Evolutionary conservation across 2,329 filamentous ascomycete genomes (phyloP), one percentile per base, ranked within the genome.

Genomic region (Fusarium buxicola): DNA sequence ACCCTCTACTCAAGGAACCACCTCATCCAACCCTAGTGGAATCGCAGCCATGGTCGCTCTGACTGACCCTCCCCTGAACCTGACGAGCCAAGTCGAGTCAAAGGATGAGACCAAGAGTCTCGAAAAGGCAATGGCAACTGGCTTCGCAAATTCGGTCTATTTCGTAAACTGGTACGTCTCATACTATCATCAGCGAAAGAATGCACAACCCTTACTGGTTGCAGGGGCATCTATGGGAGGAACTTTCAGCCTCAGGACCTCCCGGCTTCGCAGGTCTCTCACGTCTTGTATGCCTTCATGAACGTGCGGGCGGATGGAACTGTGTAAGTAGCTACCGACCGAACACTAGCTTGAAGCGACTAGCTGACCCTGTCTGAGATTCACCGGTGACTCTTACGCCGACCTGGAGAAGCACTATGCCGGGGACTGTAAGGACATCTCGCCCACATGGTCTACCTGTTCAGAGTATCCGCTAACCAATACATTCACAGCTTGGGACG

Each of bases 271-370:
- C 81, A 91, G 60, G 77, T 96, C 35, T 93, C 89, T 0, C 91
- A 94, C 67, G 80, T 96, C 1, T 81, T 96, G 2, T 96, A 86
- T 71, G 84, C 92, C 4, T 96, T 96, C 74, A 89, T 91, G 66
- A 93, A 95, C 69, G 76, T 95, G n/a, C 80, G 81, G 5, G 74
- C 84, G 0, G 85, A 89, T 44, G 92, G 92, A 13, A 89, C 91
- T 64, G 90, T 94, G 76, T 89, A 83, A 69, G 81, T 74, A 8
- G 7, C 13, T 3, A 9, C 7, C 15, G 4, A 7, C 24, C 9
- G 9, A n/a, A 1, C 0, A 3, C 5, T 1, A 12, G 2, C 0
- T 2, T 3, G 2, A 2, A 3, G 1, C 32, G 0, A 9, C 8
- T 32, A 27, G 7, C 25, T 60, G 2, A 63, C 12, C 7, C 1